A percentile compares a stretch with the other conserved stretches of the same genome.
These are phyloP conservation scores for Diplocarpon mali DNA, from an alignment of 2,329 filamentous ascomycete species.

Conservation along the genomic window DNA sequence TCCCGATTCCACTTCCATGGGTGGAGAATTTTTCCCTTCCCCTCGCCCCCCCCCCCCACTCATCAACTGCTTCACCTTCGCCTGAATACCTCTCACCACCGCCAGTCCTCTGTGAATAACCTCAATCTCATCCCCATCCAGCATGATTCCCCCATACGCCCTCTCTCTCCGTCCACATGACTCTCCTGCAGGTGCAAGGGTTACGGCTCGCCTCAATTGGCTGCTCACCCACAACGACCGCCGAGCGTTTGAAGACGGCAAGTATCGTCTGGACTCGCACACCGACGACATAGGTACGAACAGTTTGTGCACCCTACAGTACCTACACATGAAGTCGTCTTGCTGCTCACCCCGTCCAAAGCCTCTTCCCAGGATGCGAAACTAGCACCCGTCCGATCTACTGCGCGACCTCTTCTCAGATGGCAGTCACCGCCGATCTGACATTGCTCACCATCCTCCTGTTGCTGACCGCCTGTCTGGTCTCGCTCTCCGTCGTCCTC, in stretches of 20 bases:
- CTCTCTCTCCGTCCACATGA: background rate
- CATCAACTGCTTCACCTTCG: too few species aligned
- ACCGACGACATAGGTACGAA: too few species aligned
- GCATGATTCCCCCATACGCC: too few species aligned
- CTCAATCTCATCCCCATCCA: too few species aligned
- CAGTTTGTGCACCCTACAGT: too few species aligned
- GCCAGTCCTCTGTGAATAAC: too few species aligned
- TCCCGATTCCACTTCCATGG: too few species aligned
- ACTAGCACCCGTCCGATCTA: slow-evolving; percentile 7
- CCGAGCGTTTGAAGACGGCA: background rate
- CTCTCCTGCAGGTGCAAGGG: slow-evolving; percentile 13
- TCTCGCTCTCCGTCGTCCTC: slow-evolving; percentile 42
- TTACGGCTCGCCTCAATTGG: slow-evolving; percentile 1
- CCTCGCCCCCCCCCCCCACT: too few species aligned
- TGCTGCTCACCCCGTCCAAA: slow-evolving; percentile 1
- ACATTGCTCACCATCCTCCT: slow-evolving; percentile 36
- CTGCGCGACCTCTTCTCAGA: slow-evolving; percentile 9
- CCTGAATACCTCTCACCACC: too few species aligned
- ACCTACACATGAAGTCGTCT: slow-evolving; percentile 6
- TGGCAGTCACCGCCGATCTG: slow-evolving; percentile 24
- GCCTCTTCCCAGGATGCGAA: slow-evolving; percentile 9
- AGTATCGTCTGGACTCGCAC: background rate
- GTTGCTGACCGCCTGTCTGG: slow-evolving; percentile 44
- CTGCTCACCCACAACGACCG: background rate
- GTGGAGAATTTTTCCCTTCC: too few species aligned